Conservation (phyloP, 208 protist species). For the Wallacemonas sp. region DNA sequence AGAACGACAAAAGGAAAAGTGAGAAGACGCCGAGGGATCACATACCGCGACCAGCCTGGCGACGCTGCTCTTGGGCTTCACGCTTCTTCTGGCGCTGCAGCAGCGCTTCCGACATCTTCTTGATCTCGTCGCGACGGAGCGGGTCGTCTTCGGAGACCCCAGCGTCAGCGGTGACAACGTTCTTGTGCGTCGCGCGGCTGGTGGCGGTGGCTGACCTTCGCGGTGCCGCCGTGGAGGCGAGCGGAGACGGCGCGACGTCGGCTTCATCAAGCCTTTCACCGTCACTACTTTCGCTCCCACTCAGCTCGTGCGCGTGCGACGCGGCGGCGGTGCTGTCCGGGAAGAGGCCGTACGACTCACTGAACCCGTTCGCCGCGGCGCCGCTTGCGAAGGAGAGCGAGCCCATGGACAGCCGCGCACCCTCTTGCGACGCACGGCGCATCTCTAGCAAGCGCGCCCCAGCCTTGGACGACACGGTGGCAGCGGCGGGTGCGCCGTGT, state of each 20-base stretch:
- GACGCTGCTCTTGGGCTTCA: slow-evolving; percentile 20
- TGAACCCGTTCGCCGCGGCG: background rate
- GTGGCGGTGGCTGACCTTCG: background rate
- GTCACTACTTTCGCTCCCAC: background rate
- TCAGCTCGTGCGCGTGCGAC: background rate
- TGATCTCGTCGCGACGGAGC: slow-evolving; percentile 59
- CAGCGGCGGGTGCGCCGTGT: slow-evolving; percentile 7
- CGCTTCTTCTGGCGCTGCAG: slow-evolving; percentile 28
- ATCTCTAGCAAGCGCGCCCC: slow-evolving; percentile 17
- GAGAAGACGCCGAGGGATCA: too few relatives aligned
- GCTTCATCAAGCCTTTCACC: background rate
- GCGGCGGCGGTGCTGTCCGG: background rate
- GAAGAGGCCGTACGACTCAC: background rate
- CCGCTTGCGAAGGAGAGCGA: background rate
- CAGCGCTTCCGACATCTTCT: slow-evolving; percentile 48
- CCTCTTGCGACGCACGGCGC: background rate
- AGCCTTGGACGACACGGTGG: slow-evolving; percentile 15
- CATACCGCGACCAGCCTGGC: background rate
- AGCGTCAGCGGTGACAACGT: background rate
- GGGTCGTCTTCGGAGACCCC: slow-evolving; percentile 34
- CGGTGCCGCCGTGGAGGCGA: background rate
- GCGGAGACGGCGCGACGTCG: background rate
- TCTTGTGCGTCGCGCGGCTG: background rate
- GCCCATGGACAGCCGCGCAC: background rate
- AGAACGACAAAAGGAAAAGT: slow-evolving; percentile 2